Base-by-base conservation (phyloP, 2,329 filamentous ascomycete species). In the Fusarium tricinctum region DNA sequence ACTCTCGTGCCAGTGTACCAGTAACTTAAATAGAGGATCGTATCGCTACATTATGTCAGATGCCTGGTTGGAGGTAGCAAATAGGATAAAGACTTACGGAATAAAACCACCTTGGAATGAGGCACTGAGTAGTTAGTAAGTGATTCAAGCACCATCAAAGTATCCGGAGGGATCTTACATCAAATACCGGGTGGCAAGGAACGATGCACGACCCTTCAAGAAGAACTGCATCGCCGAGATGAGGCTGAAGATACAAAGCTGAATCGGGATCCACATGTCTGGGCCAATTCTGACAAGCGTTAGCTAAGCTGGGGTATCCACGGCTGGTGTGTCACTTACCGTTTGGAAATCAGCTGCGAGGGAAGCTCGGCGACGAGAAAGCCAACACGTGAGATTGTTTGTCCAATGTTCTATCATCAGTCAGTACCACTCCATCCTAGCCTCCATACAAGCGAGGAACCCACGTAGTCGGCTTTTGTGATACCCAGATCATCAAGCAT, bases 201-300 rank as follows among this genome's bases (percentile, higher is more conserved):
- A 79, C 4, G 75, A 78, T 15, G 73, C 74, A 14, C 75, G 70
- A 17, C 70, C 74, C 5, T 73, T 75, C 8, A 80, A 67, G 28
- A 77, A 75, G 44, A 77, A 78, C 44, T 79, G 77, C 23, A 74
- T 74, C 7, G 73, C 74, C 4, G 79, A 78, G 5, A 78, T 68
- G 2, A 76, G 39, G 5, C 76, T 78, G 28, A 30, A 30, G 7
- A 71, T 53, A 3, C 76, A 74, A 55, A 80, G 85, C 26, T 81
- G 80, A 6, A 86, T 78, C 5, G 84, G 84, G n/a, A 84, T 83
- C 77, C 86, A 84, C 20, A 80, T 78, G 40, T 82, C 78, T 0
- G 85, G 83, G 2, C 84, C 85, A 40, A 79, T 73, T 64, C 63
- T 67, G 17, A 45, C 8, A 30, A 30, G 12, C 12, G 9, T 26